Conservation (phyloP, 257 asterid species). For the Jasminum sambac region DNA sequence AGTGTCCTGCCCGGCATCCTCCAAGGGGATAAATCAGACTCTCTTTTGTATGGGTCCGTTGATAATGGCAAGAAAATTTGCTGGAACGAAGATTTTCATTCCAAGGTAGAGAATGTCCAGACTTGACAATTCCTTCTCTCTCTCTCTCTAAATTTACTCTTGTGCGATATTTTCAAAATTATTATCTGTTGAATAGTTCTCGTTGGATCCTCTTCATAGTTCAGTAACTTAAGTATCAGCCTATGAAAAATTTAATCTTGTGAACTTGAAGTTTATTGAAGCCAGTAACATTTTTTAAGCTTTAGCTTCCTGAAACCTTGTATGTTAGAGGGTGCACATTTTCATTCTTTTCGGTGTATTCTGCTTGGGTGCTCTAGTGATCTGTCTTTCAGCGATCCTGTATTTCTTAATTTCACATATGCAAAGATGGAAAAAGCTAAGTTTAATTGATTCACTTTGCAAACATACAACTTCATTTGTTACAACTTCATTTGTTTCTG, state of each 20-base stretch:
- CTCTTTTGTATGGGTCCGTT: conserved; percentile 92
- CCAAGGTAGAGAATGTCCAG: conserved; percentile 60
- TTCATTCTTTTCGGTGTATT: neutral
- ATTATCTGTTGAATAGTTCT: conserved; percentile 8
- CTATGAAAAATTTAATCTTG: neutral
- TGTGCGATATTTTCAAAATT: neutral
- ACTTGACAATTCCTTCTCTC: neutral
- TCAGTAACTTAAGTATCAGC: conserved; percentile 1
- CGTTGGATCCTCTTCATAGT: conserved; percentile 9
- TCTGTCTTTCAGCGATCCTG: too few relatives aligned
- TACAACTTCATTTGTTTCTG: neutral
- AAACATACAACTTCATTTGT: neutral
- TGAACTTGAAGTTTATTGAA: neutral
- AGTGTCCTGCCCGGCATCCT: conserved; percentile 97
- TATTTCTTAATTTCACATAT: neutral
- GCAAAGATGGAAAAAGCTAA: neutral
- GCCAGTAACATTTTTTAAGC: neutral
- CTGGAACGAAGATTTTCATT: conserved; percentile 88
- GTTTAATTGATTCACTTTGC: neutral
- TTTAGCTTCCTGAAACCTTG: neutral
- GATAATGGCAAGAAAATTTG: conserved; percentile 94
- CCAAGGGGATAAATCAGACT: conserved; percentile 94
- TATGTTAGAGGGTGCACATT: neutral
- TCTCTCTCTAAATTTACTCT: conserved; percentile 5
- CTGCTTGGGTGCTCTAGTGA: neutral